Evolutionary conservation across 2,329 filamentous ascomycete genomes (phyloP).

Genomic region (Neodidymelliopsis sp.): DNA sequence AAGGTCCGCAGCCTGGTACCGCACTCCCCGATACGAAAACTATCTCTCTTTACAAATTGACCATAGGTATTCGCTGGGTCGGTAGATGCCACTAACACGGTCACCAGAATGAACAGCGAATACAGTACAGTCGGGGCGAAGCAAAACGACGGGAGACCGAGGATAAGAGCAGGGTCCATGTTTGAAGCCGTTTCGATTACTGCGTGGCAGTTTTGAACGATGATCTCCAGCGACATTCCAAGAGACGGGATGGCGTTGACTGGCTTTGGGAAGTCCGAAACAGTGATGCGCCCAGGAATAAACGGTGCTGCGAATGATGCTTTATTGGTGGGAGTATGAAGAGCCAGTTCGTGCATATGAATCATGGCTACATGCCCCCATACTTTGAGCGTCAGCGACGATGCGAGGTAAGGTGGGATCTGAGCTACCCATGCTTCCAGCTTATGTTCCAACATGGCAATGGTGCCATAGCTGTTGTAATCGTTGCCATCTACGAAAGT

Average conservation of each 20-base stretch:
- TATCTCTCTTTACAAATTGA: conserved; percentile 23
- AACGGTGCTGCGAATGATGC: conserved; percentile 36
- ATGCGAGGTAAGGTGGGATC: conserved; percentile 29
- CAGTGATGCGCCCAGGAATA: conserved; percentile 33
- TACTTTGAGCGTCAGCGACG: conserved; percentile 32
- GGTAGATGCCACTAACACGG: conserved; percentile 27
- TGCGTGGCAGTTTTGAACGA: conserved; percentile 34
- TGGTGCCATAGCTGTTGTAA: conserved; percentile 23
- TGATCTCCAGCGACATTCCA: conserved; percentile 18
- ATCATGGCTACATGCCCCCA: conserved; percentile 37
- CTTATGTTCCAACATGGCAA: conserved; percentile 26
- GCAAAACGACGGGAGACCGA: conserved; percentile 34
- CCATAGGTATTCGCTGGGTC: conserved; percentile 37
- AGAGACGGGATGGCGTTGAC: conserved; percentile 26
- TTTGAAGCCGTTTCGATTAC: conserved; percentile 29
- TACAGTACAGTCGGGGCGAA: conserved; percentile 35
- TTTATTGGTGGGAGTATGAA: conserved; percentile 40
- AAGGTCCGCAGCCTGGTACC: conserved; percentile 27
- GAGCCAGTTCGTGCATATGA: conserved; percentile 29
- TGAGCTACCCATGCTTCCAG: conserved; percentile 35
- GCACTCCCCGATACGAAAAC: conserved; percentile 32
- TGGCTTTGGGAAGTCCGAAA: conserved; percentile 38
- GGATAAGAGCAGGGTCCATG: conserved; percentile 34
- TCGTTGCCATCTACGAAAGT: conserved; percentile 33
- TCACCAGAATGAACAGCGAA: conserved; percentile 37